phyloP scores from a whole-genome alignment of 306 rosid genomes.

The Quillaja saponaria region DNA sequence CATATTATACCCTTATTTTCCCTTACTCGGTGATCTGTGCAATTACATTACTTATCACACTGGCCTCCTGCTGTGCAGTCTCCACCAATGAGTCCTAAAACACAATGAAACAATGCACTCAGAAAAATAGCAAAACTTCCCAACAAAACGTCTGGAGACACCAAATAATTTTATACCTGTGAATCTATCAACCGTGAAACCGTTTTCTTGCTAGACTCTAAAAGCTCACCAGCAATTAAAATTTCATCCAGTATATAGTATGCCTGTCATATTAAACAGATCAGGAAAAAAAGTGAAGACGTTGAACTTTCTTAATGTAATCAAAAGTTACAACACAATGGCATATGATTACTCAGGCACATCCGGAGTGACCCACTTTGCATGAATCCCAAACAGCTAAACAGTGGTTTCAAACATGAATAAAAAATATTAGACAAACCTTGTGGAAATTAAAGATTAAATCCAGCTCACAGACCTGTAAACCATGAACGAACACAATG shows the following conservation, averaged over 20 bases:
- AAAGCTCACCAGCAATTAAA: conserved; percentile 65
- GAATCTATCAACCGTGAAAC: conserved; percentile 64
- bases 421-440: conserved; percentile 31
- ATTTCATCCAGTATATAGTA: conserved; percentile 61
- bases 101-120: background rate
- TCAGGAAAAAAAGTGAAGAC: too few relatives aligned
- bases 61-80: conserved; percentile 63
- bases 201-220: conserved; percentile 68
- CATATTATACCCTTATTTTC: background rate
- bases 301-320: too few relatives aligned
- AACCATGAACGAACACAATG: conserved; percentile 7
- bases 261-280: conserved; percentile 41
- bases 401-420: background rate
- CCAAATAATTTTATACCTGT: conserved; percentile 41
- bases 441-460: conserved; percentile 66
- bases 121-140: conserved; percentile 4
- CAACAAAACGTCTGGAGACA: background rate
- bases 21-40: conserved; percentile 64
- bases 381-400: background rate
- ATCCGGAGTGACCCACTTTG: background rate
- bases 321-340: background rate
- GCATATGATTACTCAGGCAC: background rate
- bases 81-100: conserved; percentile 65
- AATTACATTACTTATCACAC: conserved; percentile 57
- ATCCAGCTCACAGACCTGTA: conserved; percentile 54